Base-by-base conservation (phyloP, 352 stramenopile genomes). In the Pythium aristosporum region DNA sequence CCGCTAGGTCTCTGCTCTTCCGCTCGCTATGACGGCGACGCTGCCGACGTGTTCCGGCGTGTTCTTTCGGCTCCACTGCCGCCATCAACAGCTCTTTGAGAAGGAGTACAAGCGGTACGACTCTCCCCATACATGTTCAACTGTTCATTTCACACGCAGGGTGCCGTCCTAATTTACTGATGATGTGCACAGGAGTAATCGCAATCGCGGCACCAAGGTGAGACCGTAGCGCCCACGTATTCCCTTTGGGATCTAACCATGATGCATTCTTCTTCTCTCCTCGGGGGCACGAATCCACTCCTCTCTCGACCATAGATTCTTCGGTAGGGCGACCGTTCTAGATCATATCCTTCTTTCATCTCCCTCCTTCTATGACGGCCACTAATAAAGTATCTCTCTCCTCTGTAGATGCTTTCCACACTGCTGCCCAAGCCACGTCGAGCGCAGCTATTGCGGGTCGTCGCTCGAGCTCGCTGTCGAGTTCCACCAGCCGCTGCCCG, bases 131-230 rank as follows among this genome's bases (percentile, higher is more conserved):
- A 13, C 34, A 13, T 39, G 7, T 13, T 39, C 8, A 39, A 13
- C 34, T 13, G 11, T 39, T 39, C 8, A 8, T 13, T 13, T 39
- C 34, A 39, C 34, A 13, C 34, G 34, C 34, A 28, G 25, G 25
- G 25, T 28, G 34, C 34, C 34, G 34, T 7, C 25, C 25, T 28
- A 28, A 28, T 28, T 28, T 28, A 28, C 25, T 28, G 25, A 28
- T 28, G 25, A 28, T 28, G 4, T 28, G 4, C 25, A 25, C 37
- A 25, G 74, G 58, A 82, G 74, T 63, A 82, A 82, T 47, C 71
- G 74, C 32, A 82, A 77, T 52, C 72, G 72, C 47, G 74, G 74
- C 21, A 79, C 70, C 12, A 82, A 82, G 71, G 67, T 80, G 21
- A 65, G 25, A 15, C 52, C 37, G 34, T 39, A 5, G 11, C 2